Base-by-base conservation (phyloP, 2,329 filamentous ascomycete species). In the Colletotrichum scovillei region DNA sequence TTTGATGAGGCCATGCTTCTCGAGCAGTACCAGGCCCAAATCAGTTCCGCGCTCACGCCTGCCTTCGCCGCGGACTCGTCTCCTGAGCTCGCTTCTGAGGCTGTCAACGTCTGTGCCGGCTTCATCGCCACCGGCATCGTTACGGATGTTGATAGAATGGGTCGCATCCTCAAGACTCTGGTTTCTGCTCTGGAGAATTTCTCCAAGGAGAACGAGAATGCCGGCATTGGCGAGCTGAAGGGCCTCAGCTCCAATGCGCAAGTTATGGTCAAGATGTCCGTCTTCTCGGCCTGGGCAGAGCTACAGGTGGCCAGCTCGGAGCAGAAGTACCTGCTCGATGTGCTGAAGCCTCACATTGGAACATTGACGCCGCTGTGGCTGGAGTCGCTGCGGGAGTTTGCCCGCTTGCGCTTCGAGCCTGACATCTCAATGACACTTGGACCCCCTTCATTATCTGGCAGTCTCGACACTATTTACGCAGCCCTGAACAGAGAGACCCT, bases 91-190 rank as follows among this genome's bases (percentile, higher is more conserved):
- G 97, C 97, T 8, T 95, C 97, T 0, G 96, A 98, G 80, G 97
- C 97, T 19, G 94, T 99, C 75, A 97, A 97, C 78, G 97, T 99
- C 7, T 99, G 97, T 79, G 97, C 96, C n/a, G 95, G 94, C 1
- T 99, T 99, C 83, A 97, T 99, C 78, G 94, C 96, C 0, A 98
- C 96, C 0, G 97, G 97, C 16, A 98, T 99, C 68, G 97, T 99
- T 9, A 98, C 95, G 0, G 97, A 98, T 82, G 92, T 98, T 9
- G 97, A 99, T 77, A 92, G 97, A n/a, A 99, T 99, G 97, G 97
- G 97, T 26, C 93, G 97, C 69, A 99, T 99, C 66, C 88, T 99
- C 69, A 98, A 98, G 84, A 93, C 97, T 1, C 88, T 99, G 2
- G 94, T 98, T 6, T 92, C 93, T 56, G 95, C 95, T 0, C 88